A percentile compares a stretch with the other conserved stretches of the same genome.
phyloP scores from a whole-genome alignment of 108 stramenopile species.

The Thalassiosira profunda region DNA sequence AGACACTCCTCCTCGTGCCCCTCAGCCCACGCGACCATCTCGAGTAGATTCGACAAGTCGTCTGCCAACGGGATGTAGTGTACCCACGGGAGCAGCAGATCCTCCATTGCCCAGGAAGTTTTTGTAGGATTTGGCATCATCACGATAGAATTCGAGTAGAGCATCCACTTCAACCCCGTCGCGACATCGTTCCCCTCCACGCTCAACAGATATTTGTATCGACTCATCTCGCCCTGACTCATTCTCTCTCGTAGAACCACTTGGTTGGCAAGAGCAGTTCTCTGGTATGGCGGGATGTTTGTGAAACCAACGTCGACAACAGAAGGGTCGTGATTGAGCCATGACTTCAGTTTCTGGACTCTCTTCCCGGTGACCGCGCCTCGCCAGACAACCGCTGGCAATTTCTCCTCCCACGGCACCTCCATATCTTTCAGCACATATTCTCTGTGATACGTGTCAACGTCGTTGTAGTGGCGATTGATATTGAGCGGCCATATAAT shows the following conservation, averaged over 20 bases:
- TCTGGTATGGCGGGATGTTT: background rate
- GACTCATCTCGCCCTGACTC: constrained; percentile 5
- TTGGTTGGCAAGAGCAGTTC: too few species aligned
- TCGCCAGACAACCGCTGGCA: background rate
- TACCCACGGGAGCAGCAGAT: constrained; percentile 69
- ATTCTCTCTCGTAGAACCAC: background rate
- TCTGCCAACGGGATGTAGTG: constrained; percentile 76
- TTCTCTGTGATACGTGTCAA: background rate
- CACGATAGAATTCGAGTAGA: constrained; percentile 70
- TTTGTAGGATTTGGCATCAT: constrained; percentile 71
- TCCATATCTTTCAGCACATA: background rate
- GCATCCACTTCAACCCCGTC: constrained; percentile 73
- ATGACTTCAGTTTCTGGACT: background rate
- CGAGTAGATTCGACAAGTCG: constrained; percentile 56
- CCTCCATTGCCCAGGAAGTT: constrained; percentile 77
- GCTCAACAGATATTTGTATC: constrained; percentile 31
- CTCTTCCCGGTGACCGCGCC: background rate
- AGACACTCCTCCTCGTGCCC: constrained; percentile 64
- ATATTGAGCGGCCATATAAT: constrained; percentile 1
- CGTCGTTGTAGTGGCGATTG: background rate
- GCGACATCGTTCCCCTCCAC: constrained; percentile 85
- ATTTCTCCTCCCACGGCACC: background rate
- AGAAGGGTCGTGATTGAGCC: background rate
- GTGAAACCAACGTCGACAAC: background rate
- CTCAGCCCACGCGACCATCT: constrained; percentile 67